Percentiles rank a stretch among this genome's conserved stretches.
Conservation (phyloP, 2,329 filamentous ascomycete genomes). For the Trichoderma sp. region DNA sequence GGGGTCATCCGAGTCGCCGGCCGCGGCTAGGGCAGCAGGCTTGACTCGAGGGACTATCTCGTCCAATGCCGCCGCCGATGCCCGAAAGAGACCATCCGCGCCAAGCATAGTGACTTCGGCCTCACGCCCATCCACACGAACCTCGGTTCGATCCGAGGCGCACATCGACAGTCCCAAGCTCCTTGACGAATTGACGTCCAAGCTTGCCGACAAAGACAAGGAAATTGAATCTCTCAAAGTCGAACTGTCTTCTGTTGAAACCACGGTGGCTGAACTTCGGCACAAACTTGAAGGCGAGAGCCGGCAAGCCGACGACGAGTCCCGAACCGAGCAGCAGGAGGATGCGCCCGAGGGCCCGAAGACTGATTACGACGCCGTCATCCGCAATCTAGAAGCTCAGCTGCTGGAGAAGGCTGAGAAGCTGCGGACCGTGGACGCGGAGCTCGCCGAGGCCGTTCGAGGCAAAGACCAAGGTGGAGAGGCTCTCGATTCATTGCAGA, state of each 20-base stretch:
- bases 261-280: constrained; percentile 57
- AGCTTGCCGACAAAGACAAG: constrained; percentile 59
- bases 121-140: constrained; percentile 35
- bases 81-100: constrained; percentile 61
- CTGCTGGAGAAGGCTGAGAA: constrained; percentile 54
- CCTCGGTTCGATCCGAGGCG: constrained; percentile 46
- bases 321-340: constrained; percentile 49
- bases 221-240: constrained; percentile 60
- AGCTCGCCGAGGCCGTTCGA: constrained; percentile 52
- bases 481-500: constrained; percentile 53
- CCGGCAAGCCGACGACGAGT: constrained; percentile 44
- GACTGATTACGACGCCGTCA: constrained; percentile 52
- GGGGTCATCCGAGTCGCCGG: constrained; percentile 7
- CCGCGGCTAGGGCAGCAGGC: constrained; percentile 40
- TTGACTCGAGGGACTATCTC: constrained; percentile 26
- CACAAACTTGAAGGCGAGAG: constrained; percentile 50
- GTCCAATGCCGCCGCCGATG: constrained; percentile 38
- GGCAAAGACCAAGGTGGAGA: constrained; percentile 53
- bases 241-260: constrained; percentile 58
- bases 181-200: constrained; percentile 61
- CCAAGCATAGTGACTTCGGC: constrained; percentile 46
- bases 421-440: constrained; percentile 53
- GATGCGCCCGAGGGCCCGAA: constrained; percentile 51
- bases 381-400: constrained; percentile 51
- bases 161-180: constrained; percentile 54